Percentiles rank a stretch among this genome's conserved stretches.
These are phyloP conservation scores for Madurella fahalii DNA, from an alignment of 2,329 filamentous ascomycete genomes.

Conservation along the genomic window DNA sequence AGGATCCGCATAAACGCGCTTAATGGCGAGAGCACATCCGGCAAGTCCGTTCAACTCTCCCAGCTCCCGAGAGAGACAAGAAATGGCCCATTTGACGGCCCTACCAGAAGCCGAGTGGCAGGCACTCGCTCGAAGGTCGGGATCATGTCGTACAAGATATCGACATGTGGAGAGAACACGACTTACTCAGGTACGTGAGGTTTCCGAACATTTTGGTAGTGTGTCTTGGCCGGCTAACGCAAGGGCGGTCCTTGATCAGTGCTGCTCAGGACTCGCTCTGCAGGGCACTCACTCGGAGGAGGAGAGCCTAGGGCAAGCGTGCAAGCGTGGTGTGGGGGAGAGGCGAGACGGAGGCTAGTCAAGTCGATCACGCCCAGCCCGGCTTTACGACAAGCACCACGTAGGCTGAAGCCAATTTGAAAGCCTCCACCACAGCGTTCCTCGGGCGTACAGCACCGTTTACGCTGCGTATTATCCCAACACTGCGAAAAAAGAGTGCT, in stretches of 20 bases:
- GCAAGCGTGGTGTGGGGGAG: neutral
- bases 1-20: slow-evolving; percentile 9
- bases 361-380: neutral
- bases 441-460: neutral
- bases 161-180: neutral
- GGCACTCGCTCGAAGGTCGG: too few species aligned
- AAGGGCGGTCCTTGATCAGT: neutral
- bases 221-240: neutral
- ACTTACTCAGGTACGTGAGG: slow-evolving; percentile 29
- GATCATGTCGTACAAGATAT: too few species aligned
- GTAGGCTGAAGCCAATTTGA: neutral
- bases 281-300: neutral
- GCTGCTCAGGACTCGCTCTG: neutral
- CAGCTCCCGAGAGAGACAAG: neutral
- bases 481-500: neutral
- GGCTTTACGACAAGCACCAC: neutral
- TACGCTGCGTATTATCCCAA: neutral
- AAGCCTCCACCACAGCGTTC: neutral
- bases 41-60: neutral
- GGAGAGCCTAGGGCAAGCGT: neutral
- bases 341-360: neutral
- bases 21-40: neutral
- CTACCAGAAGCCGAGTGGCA: neutral
- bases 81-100: neutral
- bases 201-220: slow-evolving; percentile 40